phyloP scores from a whole-genome alignment of 176 grass and related monocot species.

The Carex myosuroides region DNA sequence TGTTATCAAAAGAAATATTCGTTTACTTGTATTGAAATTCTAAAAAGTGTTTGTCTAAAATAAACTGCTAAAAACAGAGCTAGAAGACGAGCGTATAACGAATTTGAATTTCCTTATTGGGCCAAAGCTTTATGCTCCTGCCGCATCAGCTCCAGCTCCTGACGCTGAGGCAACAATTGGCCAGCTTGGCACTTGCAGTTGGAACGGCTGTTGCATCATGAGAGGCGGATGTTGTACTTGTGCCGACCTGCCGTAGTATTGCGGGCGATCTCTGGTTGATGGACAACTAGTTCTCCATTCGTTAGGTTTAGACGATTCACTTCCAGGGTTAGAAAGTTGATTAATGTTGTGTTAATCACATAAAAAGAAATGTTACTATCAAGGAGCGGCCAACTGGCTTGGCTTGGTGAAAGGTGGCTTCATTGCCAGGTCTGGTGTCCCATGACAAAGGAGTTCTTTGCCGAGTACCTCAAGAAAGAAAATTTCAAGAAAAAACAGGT shows the following conservation, averaged over 20 bases:
- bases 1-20: neutral
- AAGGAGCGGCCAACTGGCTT: constrained; percentile 78
- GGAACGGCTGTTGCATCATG: too few species aligned
- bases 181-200: too few species aligned
- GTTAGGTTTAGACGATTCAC: too few species aligned
- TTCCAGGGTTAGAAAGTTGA: too few species aligned
- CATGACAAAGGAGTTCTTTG: constrained; percentile 99
- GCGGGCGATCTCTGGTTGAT: too few species aligned
- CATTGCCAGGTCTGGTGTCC: constrained; percentile 99
- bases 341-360: too few species aligned
- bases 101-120: constrained; percentile 98
- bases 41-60: neutral
- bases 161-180: too few species aligned
- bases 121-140: constrained; percentile 58
- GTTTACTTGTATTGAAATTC: constrained; percentile 19
- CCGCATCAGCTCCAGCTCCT: too few species aligned
- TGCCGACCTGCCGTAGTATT: too few species aligned
- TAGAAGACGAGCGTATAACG: constrained; percentile 91
- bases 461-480: constrained; percentile 98
- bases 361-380: too few species aligned
- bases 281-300: too few species aligned
- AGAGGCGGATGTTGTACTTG: too few species aligned
- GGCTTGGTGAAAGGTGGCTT: constrained; percentile 97
- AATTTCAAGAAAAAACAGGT: constrained; percentile 99
- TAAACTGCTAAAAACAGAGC: constrained; percentile 41